Base-by-base conservation (phyloP, 768 basidiomycete species). In the Lactifluus echinatus region DNA sequence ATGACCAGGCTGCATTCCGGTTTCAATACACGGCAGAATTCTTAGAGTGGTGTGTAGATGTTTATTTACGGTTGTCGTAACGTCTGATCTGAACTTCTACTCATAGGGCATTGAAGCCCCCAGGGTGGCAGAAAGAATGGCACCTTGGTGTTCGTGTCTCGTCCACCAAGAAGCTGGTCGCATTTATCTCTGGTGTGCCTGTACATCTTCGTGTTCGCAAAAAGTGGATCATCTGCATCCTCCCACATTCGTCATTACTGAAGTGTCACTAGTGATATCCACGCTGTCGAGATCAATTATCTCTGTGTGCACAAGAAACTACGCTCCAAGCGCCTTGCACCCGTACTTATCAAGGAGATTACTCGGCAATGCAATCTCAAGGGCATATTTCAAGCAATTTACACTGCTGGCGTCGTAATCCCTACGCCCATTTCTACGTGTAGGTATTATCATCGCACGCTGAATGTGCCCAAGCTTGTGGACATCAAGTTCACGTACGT, bases 291-390 rank as follows among this genome's bases (percentile, higher is more conserved):
- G 71, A 94, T 99, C 74, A 99, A 98, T 71, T 98, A 90, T 72
- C 85, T 99, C 49, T 95, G 93, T 66, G 85, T 97, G 1, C 94
- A 96, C 79, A 99, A 99, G 76, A 97, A 96, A 71, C 74, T 98
- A 34, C 87, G 96, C 17, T 89, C 92, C 0, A 97, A 97, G 69
- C 87, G 96, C 39, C 76, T 98, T 23, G 86, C 96, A 0, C 96
- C 96, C 0, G 90, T 98, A 12, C 78, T 99, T 49, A 98, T 99
- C 73, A 96, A 96, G 69, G 96, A 99, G 67, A 87, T 98, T 24
- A 98, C 96, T 0, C 79, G 96, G 21, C 90, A 91, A 67, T 89
- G 89, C 51, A 83, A 98, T 69, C 77, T 98, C 36, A 79, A 83
- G 61, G 90, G 90, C 31, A 77, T 96, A 51, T 97, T 96, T 75